Evolutionary conservation across 192 early-diverging fungal species (phyloP).

Genomic region (Gonapodya prolifera): DNA sequence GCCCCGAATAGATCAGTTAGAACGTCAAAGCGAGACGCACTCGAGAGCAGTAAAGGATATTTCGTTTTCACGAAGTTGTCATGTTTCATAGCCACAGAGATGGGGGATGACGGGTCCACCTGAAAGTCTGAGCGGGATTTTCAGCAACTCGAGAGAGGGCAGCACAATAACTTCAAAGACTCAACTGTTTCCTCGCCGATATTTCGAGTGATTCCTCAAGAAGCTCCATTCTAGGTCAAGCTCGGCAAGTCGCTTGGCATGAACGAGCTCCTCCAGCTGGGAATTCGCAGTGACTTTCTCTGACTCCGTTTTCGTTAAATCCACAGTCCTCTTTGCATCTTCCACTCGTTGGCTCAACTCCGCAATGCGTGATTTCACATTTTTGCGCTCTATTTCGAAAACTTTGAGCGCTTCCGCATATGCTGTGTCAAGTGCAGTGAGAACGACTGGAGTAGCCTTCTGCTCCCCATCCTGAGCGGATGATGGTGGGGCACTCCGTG

Average conservation of each 20-base stretch:
- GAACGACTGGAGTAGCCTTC: no score
- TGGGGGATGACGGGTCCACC: neutral
- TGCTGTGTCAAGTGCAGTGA: neutral
- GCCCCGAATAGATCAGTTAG: neutral
- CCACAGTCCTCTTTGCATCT: neutral
- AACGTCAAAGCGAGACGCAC: neutral
- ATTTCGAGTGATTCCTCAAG: neutral
- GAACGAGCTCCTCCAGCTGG: neutral
- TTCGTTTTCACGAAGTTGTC: neutral
- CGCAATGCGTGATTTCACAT: neutral
- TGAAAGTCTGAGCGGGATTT: neutral
- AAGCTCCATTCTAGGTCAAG: neutral
- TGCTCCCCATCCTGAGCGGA: no score
- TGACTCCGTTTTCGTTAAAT: neutral
- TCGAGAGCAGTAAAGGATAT: neutral
- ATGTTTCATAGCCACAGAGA: neutral
- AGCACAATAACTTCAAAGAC: neutral
- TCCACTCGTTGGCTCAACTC: neutral
- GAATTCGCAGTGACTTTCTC: neutral
- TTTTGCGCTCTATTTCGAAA: neutral
- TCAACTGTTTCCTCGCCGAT: neutral
- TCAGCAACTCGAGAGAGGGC: no score
- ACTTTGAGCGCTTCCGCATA: neutral
- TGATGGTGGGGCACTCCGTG: no score
- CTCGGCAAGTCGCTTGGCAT: neutral